These are phyloP conservation scores for Colletotrichum cordylinicola DNA, from an alignment of 2,329 filamentous ascomycete species.

Conservation along the genomic window DNA sequence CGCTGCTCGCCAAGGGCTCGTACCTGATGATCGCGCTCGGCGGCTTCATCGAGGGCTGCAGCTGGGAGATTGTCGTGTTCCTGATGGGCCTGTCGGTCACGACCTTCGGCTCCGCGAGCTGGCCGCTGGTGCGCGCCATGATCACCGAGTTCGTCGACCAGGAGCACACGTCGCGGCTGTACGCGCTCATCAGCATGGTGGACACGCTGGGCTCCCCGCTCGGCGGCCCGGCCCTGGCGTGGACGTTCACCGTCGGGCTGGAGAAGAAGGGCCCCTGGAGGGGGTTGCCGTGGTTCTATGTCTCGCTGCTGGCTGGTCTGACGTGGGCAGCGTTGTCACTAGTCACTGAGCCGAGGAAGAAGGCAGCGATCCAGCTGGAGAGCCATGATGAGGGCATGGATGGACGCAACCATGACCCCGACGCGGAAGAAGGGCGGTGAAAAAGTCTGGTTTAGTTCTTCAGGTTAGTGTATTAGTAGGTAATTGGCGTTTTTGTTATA, in stretches of 20 bases:
- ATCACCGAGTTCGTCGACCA: conserved; percentile 43
- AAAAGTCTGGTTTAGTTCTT: neutral
- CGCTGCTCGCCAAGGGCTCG: conserved; percentile 39
- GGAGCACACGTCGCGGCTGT: conserved; percentile 44
- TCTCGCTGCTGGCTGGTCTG: conserved; percentile 33
- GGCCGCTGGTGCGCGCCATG: conserved; percentile 44
- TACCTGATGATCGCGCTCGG: conserved; percentile 36
- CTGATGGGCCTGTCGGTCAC: conserved; percentile 41
- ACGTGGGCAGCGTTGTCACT: conserved; percentile 34
- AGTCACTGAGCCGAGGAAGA: conserved; percentile 37
- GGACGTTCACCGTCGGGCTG: conserved; percentile 42
- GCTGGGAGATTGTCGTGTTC: conserved; percentile 37
- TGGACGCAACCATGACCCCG: neutral
- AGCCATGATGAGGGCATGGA: neutral
- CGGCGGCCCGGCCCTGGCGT: conserved; percentile 44
- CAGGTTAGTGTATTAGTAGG: neutral
- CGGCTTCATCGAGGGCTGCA: conserved; percentile 38
- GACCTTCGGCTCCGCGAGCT: conserved; percentile 43
- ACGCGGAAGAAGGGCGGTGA: neutral
- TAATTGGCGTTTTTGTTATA: neutral
- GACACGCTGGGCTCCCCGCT: conserved; percentile 45
- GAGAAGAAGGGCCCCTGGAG: conserved; percentile 39
- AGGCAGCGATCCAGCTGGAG: neutral
- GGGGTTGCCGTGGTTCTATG: conserved; percentile 46
- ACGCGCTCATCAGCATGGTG: conserved; percentile 45